Evolutionary conservation across 163 green algal species (phyloP).

Genomic region (Trebouxiophyceae sp.): DNA sequence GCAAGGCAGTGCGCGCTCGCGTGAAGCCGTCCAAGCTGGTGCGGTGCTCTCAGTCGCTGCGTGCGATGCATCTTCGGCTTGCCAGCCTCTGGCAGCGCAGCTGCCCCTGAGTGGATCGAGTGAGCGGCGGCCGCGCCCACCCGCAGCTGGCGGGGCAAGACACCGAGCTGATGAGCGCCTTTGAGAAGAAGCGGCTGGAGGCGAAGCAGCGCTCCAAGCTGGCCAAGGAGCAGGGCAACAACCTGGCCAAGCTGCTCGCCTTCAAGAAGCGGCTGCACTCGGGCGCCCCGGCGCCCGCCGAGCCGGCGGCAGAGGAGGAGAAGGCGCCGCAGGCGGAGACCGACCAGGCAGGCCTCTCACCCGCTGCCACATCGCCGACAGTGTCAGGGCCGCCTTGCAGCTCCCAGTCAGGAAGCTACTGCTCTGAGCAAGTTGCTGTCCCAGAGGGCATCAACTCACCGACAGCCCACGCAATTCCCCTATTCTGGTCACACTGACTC

Average conservation of each 20-base stretch:
- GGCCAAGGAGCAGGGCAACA: slow-evolving; percentile 17
- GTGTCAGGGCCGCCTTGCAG: too few species aligned
- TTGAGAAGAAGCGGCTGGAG: slow-evolving; percentile 40
- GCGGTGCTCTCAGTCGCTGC: not conserved
- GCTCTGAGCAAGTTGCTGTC: too few species aligned
- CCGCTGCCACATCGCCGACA: too few species aligned
- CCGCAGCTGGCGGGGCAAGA: slow-evolving; percentile 24
- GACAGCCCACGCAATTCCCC: too few species aligned
- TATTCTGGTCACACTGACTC: too few species aligned
- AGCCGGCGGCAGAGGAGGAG: not conserved
- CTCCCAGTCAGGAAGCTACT: too few species aligned
- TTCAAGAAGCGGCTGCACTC: slow-evolving; percentile 3
- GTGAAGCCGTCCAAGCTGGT: not conserved
- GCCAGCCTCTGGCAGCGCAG: not conserved
- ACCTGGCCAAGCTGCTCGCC: not conserved
- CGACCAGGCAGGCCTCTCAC: too few species aligned
- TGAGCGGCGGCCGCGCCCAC: too few species aligned
- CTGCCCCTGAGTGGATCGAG: too few species aligned
- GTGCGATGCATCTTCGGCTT: not conserved
- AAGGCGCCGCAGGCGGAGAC: too few species aligned
- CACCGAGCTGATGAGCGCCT: slow-evolving; percentile 55
- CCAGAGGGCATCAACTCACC: too few species aligned
- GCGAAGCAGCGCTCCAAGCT: slow-evolving; percentile 60
- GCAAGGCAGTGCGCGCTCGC: not conserved
- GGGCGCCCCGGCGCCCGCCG: not conserved